Percentiles rank a stretch among this genome's conserved stretches.
Conservation (phyloP, 2,329 filamentous ascomycete species). For the Uncinocarpus reesii region DNA sequence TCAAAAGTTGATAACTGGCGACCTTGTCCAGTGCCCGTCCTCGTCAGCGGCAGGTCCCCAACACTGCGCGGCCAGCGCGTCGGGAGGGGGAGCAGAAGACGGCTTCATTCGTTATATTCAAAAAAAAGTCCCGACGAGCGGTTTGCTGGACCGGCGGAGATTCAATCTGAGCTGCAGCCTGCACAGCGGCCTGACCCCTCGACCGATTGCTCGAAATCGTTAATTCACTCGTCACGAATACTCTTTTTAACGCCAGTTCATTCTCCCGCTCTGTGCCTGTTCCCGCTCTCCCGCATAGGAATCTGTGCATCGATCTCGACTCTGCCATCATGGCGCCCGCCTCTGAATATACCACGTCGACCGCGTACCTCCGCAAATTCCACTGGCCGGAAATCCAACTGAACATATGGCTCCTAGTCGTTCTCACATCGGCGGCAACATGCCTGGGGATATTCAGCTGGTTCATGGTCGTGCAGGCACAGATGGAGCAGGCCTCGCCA, state of each 20-base stretch:
- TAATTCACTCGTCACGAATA: no score
- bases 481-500: slow-evolving; percentile 47
- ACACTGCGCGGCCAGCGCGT: slow-evolving; percentile 8
- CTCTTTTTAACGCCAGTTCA: neutral
- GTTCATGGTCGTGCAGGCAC: slow-evolving; percentile 50
- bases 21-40: neutral
- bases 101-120: neutral
- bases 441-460: slow-evolving; percentile 51
- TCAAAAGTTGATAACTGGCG: no score
- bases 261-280: no score
- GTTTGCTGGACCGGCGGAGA: neutral
- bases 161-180: neutral
- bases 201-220: neutral
- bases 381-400: slow-evolving; percentile 56
- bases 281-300: no score
- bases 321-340: slow-evolving; percentile 7
- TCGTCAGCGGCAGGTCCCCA: neutral
- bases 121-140: neutral
- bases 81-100: neutral
- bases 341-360: slow-evolving; percentile 11
- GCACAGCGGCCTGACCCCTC: slow-evolving; percentile 14
- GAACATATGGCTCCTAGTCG: slow-evolving; percentile 55
- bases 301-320: neutral
- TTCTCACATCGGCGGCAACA: slow-evolving; percentile 48
- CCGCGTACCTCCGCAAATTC: slow-evolving; percentile 36